These are phyloP conservation scores for Westerdykella sp. DNA, from an alignment of 2,329 filamentous ascomycete species.

Conservation along the genomic window DNA sequence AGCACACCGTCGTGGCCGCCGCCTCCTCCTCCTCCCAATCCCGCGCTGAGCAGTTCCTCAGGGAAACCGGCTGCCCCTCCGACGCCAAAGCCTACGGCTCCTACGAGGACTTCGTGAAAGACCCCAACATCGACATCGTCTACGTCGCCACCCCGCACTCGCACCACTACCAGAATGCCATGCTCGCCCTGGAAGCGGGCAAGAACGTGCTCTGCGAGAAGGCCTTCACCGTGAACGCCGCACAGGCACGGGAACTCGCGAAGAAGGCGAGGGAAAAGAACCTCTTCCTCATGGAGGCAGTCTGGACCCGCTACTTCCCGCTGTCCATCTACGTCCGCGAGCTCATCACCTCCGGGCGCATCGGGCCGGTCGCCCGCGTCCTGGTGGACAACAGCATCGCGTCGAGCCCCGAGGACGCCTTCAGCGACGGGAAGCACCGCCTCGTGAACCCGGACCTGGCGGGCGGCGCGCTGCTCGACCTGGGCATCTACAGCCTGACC, in stretches of 20 bases:
- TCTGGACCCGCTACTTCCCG: conserved; percentile 87
- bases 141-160: conserved; percentile 89
- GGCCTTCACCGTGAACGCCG: conserved; percentile 76
- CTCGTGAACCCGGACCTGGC: conserved; percentile 81
- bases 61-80: conserved; percentile 61
- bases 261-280: conserved; percentile 66
- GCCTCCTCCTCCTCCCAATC: conserved; percentile 69
- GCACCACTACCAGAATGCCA: conserved; percentile 86
- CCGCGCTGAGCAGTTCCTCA: conserved; percentile 66
- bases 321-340: conserved; percentile 70
- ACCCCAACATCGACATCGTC: conserved; percentile 74
- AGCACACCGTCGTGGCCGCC: conserved; percentile 71
- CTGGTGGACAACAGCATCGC: conserved; percentile 55
- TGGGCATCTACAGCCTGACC: conserved; percentile 82
- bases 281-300: conserved; percentile 51
- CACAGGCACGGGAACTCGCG: conserved; percentile 66
- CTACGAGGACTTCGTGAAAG: conserved; percentile 73
- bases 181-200: conserved; percentile 74
- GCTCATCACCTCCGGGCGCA: conserved; percentile 50
- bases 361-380: conserved; percentile 53
- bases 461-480: conserved; percentile 73
- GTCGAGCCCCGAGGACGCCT: conserved; percentile 54
- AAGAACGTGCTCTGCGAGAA: conserved; percentile 92
- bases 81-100: conserved; percentile 69
- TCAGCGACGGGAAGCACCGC: conserved; percentile 51